phyloP scores from a whole-genome alignment of 768 basidiomycete species.

The Tylopilus subfusipes region DNA sequence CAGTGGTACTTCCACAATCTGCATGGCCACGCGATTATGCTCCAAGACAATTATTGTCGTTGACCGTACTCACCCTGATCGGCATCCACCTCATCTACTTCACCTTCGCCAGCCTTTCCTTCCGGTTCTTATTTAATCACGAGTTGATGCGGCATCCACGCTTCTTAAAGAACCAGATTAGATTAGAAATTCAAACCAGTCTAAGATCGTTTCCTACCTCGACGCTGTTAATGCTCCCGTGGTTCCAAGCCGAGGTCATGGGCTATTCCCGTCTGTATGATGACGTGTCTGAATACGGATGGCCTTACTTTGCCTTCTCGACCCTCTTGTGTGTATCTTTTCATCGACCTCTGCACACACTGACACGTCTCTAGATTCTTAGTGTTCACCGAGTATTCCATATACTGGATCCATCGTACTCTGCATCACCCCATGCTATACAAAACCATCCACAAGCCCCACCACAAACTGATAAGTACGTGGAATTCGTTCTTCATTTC shows the following conservation, averaged over 20 bases:
- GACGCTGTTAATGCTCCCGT: constrained; percentile 81
- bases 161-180: constrained; percentile 85
- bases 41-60: constrained; percentile 51
- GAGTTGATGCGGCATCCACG: constrained; percentile 93
- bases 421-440: constrained; percentile 85
- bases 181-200: constrained; percentile 71
- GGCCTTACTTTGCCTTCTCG: constrained; percentile 64
- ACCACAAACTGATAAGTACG: constrained; percentile 97
- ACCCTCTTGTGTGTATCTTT: constrained; percentile 54
- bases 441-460: constrained; percentile 92
- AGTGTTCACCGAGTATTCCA: constrained; percentile 83
- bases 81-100: constrained; percentile 88
- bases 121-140: constrained; percentile 85
- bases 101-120: constrained; percentile 46
- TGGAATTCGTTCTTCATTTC: background rate
- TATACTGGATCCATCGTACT: constrained; percentile 93
- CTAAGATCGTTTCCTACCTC: constrained; percentile 78
- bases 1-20: constrained; percentile 5
- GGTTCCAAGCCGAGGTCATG: constrained; percentile 89
- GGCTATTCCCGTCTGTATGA: constrained; percentile 81
- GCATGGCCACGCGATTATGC: too few relatives aligned
- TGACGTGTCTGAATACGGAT: constrained; percentile 73
- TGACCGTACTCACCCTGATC: constrained; percentile 65
- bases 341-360: background rate
- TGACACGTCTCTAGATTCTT: constrained; percentile 52